Evolutionary conservation across 495 filamentous ascomycete genomes (phyloP).

Genomic region (Beverwykella pulmonaria): DNA sequence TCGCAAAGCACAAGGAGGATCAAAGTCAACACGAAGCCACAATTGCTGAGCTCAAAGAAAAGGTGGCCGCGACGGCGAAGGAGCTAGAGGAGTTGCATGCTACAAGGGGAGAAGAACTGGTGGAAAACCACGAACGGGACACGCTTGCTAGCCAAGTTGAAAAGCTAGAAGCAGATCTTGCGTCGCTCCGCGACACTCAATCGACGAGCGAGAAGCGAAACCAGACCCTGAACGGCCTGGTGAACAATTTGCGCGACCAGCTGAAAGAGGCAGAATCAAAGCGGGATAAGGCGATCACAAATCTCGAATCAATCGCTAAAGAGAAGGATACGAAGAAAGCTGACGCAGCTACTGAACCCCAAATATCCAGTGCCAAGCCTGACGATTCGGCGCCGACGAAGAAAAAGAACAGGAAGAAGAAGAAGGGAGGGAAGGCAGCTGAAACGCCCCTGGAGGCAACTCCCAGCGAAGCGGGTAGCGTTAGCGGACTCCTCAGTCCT

Average conservation of each 20-base stretch:
- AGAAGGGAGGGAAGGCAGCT: conserved; percentile 67
- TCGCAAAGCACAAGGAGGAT: conserved; percentile 44
- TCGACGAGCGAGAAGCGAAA: conserved; percentile 56
- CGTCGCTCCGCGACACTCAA: conserved; percentile 45
- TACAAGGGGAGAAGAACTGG: conserved; percentile 30
- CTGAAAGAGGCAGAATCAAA: conserved; percentile 51
- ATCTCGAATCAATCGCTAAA: conserved; percentile 36
- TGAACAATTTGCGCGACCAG: conserved; percentile 56
- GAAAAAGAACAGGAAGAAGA: conserved; percentile 91
- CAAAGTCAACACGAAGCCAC: conserved; percentile 19
- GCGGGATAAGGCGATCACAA: conserved; percentile 38
- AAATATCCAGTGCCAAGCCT: conserved; percentile 1
- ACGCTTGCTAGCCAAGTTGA: conserved; percentile 29
- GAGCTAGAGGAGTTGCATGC: conserved; percentile 39
- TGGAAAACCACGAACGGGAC: conserved; percentile 35
- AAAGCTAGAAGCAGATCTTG: conserved; percentile 30
- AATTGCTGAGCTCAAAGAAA: conserved; percentile 33
- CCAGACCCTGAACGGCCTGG: conserved; percentile 55
- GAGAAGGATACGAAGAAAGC: conserved; percentile 24
- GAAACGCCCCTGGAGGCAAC: conserved; percentile 46
- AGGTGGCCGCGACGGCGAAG: conserved; percentile 39
- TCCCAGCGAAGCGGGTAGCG: conserved; percentile 39
- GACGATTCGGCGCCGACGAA: conserved; percentile 48
- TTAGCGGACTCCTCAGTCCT: conserved; percentile 21
- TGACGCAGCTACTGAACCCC: conserved; percentile 28